A percentile compares a stretch with the other conserved stretches of the same genome.
These are phyloP conservation scores for Rhodotorula kratochvilovae DNA, from an alignment of 768 basidiomycete genomes.

Conservation along the genomic window DNA sequence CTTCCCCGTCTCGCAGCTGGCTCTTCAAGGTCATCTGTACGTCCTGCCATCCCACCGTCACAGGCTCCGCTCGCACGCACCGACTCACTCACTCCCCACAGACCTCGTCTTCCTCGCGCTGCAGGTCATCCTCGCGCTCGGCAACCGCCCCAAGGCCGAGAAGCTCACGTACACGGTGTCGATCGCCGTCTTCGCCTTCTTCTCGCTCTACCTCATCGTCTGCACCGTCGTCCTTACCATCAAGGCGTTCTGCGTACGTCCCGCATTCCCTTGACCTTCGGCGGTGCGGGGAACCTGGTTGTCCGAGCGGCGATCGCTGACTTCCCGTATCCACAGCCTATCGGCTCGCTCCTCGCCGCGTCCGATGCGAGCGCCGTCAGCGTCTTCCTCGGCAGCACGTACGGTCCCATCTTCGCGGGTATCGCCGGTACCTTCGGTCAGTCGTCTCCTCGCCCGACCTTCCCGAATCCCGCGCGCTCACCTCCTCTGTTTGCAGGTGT, in stretches of 20 bases:
- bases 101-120: constrained; percentile 56
- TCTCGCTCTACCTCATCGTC: constrained; percentile 75
- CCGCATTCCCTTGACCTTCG: neutral
- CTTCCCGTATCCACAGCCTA: constrained; percentile 24
- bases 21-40: constrained; percentile 41
- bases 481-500: constrained; percentile 65
- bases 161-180: constrained; percentile 58
- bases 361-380: constrained; percentile 9
- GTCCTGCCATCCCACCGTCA: neutral
- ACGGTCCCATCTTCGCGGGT: constrained; percentile 42
- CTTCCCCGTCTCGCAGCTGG: constrained; percentile 15
- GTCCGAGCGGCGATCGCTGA: too few species aligned
- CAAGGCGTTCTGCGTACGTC: constrained; percentile 58
- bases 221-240: constrained; percentile 56
- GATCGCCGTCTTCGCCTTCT: constrained; percentile 69
- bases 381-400: constrained; percentile 37
- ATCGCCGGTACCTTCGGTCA: constrained; percentile 41
- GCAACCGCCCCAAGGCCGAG: constrained; percentile 86
- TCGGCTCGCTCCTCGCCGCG: constrained; percentile 12
- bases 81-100: neutral
- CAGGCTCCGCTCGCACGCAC: too few species aligned
- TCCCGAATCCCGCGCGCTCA: constrained; percentile 55
- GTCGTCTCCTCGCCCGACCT: constrained; percentile 42
- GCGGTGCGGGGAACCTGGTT: too few species aligned
- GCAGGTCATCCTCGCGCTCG: constrained; percentile 71